Conservation (phyloP, 805 yeast species). For the Schwanniomyces occidentalis region DNA sequence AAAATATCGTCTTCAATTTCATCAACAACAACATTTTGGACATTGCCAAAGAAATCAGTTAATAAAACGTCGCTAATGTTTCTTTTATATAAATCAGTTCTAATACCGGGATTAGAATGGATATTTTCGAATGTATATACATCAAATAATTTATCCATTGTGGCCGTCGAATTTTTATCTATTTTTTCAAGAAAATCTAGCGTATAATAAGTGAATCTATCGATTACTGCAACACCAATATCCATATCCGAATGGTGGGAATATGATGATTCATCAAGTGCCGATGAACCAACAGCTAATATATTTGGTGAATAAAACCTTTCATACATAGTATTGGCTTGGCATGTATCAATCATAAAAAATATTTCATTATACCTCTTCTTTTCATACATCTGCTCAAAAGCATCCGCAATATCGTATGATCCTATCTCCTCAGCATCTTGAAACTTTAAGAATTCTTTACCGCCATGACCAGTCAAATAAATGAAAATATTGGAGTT, state of each 20-base stretch:
- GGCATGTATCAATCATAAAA: conserved; percentile 98
- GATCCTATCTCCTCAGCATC: conserved; percentile 98
- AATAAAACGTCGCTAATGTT: conserved; percentile 67
- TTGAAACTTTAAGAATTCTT: conserved; percentile 94
- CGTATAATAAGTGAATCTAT: conserved; percentile 90
- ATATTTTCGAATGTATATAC: conserved; percentile 82
- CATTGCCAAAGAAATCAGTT: conserved; percentile 94
- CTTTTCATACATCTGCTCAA: conserved; percentile 95
- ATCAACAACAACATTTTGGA: conserved; percentile 73
- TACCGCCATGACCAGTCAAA: conserved; percentile 98
- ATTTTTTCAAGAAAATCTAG: conserved; percentile 84
- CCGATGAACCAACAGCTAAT: conserved; percentile 89
- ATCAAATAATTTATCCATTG: conserved; percentile 82
- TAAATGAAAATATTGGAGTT: conserved; percentile 91
- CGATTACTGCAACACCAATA: conserved; percentile 97
- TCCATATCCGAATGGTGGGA: conserved; percentile 96
- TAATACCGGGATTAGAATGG: conserved; percentile 91
- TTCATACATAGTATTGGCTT: conserved; percentile 97
- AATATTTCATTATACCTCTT: conserved; percentile 91
- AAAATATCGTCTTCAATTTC: conserved; percentile 51
- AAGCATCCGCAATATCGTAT: conserved; percentile 94
- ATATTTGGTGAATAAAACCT: conserved; percentile 90
- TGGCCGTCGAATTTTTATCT: conserved; percentile 68
- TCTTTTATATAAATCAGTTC: conserved; percentile 74
- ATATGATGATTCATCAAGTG: conserved; percentile 83